Evolutionary conservation across 768 basidiomycete genomes (phyloP).

Genomic region (Cyathus striatus): DNA sequence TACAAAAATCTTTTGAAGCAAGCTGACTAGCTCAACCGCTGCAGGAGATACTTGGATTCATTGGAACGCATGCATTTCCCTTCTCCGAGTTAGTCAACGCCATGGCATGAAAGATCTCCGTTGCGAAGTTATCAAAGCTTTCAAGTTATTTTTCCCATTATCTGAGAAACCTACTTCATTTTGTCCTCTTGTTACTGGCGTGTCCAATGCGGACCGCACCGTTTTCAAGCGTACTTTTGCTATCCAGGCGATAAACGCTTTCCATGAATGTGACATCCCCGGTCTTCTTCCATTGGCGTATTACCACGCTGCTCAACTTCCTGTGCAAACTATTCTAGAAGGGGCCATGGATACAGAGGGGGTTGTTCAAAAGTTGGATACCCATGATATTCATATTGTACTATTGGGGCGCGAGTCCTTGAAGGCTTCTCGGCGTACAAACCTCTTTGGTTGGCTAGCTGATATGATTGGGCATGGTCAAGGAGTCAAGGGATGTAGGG

Average conservation of each 20-base stretch:
- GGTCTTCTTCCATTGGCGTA: constrained; percentile 14
- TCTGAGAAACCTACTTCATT: background rate
- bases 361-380: constrained; percentile 1
- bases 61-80: background rate
- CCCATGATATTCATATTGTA: constrained; percentile 6
- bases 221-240: constrained; percentile 10
- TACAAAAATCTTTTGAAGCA: background rate
- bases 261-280: constrained; percentile 8
- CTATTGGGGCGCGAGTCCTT: constrained; percentile 12
- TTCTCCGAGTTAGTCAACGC: background rate
- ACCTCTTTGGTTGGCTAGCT: constrained; percentile 10
- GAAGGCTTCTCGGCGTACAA: constrained; percentile 8
- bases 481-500: background rate
- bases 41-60: background rate
- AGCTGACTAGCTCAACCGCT: background rate
- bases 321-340: constrained; percentile 11
- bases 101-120: constrained; percentile 5
- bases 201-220: constrained; percentile 1
- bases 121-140: constrained; percentile 5
- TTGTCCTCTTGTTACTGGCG: constrained; percentile 5
- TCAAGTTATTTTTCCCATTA: constrained; percentile 8
- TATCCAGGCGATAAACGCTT: constrained; percentile 13
- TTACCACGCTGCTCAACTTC: constrained; percentile 16
- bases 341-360: constrained; percentile 10
- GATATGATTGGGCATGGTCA: constrained; percentile 5